These are phyloP conservation scores for Brasilioporus rufonigricans DNA, from an alignment of 768 basidiomycete genomes.

Conservation along the genomic window DNA sequence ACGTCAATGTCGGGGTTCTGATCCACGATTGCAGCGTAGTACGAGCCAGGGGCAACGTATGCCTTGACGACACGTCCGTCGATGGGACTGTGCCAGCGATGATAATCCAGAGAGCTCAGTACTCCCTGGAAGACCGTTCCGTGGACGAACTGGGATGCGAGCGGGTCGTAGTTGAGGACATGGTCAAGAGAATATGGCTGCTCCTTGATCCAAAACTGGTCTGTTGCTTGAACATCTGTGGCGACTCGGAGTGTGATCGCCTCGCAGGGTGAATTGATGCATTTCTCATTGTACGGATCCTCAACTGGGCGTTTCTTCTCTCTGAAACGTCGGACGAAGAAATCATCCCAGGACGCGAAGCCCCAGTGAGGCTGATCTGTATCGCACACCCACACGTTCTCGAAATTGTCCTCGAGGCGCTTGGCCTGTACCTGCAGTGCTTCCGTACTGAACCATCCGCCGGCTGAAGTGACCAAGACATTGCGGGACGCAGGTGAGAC, in stretches of 20 bases:
- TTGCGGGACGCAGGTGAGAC: slow-evolving; percentile 38
- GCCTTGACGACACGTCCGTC: slow-evolving; percentile 41
- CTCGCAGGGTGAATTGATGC: slow-evolving; percentile 55
- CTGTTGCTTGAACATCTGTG: slow-evolving; percentile 36
- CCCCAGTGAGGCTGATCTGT: slow-evolving; percentile 41
- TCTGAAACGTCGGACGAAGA: slow-evolving; percentile 42
- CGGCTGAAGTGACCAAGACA: slow-evolving; percentile 35
- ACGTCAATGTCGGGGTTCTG: slow-evolving; percentile 27
- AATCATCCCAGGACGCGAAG: slow-evolving; percentile 50
- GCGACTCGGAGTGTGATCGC: slow-evolving; percentile 45
- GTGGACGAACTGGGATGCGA: slow-evolving; percentile 43
- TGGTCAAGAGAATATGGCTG: slow-evolving; percentile 58
- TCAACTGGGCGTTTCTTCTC: slow-evolving; percentile 40
- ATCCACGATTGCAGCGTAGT: slow-evolving; percentile 41
- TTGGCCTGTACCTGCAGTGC: neutral
- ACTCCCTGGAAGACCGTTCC: slow-evolving; percentile 58
- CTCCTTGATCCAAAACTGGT: slow-evolving; percentile 61
- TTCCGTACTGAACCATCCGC: neutral
- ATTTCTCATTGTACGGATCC: slow-evolving; percentile 16
- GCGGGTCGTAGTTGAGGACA: slow-evolving; percentile 46
- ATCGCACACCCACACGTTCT: slow-evolving; percentile 38
- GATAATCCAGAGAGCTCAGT: slow-evolving; percentile 52
- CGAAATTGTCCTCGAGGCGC: neutral
- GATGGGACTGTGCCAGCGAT: slow-evolving; percentile 64
- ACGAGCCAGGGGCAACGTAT: slow-evolving; percentile 48